Evolutionary conservation across 768 basidiomycete genomes (phyloP).

Genomic region (Mycena venus): DNA sequence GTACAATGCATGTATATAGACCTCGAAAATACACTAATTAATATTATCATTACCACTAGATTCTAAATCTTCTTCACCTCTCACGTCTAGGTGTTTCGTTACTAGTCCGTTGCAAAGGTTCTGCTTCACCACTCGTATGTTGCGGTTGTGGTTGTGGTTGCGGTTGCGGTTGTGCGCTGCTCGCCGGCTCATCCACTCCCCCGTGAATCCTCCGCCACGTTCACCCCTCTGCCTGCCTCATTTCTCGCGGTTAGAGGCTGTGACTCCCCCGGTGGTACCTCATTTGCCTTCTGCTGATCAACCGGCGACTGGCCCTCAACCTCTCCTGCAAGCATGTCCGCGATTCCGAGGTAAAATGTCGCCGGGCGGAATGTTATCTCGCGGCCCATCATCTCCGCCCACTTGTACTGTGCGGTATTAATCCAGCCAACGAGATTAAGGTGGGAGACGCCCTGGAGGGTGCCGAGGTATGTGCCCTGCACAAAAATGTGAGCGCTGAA

Average conservation of each 20-base stretch:
- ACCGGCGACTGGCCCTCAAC: conserved; percentile 70
- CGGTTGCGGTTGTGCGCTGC: neutral
- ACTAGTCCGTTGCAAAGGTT: conserved; percentile 24
- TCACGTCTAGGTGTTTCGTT: neutral
- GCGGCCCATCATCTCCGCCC: conserved; percentile 89
- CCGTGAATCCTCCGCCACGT: conserved; percentile 19
- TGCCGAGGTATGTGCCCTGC: conserved; percentile 95
- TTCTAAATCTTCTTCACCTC: conserved; percentile 7
- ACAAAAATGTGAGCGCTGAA: neutral
- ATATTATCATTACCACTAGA: conserved; percentile 12
- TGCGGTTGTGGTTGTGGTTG: no score
- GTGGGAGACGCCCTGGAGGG: conserved; percentile 91
- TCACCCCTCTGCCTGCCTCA: conserved; percentile 21
- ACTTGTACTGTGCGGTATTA: conserved; percentile 88
- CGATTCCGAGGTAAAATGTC: conserved; percentile 90
- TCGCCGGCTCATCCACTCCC: conserved; percentile 15
- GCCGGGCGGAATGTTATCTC: conserved; percentile 94
- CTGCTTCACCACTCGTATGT: neutral
- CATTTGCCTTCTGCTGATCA: neutral
- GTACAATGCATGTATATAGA: conserved; percentile 8
- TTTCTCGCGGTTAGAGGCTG: neutral
- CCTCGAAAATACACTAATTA: conserved; percentile 24
- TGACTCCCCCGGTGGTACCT: neutral
- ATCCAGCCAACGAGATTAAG: conserved; percentile 96
- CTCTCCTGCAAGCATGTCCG: conserved; percentile 80